Conservation (phyloP, 2,329 filamentous ascomycete genomes). For the Colletotrichum chrysophilum region DNA sequence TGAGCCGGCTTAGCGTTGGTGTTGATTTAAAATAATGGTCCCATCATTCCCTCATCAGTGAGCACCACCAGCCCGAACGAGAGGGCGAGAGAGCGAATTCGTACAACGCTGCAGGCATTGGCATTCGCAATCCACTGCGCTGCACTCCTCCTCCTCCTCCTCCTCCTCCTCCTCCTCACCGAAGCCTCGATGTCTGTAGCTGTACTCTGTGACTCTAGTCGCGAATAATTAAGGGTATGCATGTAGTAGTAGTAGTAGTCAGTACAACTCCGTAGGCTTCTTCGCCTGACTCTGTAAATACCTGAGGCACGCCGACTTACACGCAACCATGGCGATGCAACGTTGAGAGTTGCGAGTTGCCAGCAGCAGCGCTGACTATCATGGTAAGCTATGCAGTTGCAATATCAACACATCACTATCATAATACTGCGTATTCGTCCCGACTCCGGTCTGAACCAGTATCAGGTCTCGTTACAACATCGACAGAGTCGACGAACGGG, state of each 20-base stretch:
- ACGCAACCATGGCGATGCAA: not conserved
- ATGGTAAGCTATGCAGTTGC: not conserved
- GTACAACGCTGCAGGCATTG: not conserved
- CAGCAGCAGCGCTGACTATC: not conserved
- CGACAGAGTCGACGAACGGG: not conserved
- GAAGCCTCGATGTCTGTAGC: not conserved
- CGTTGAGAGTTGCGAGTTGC: constrained; percentile 9
- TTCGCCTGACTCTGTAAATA: not conserved
- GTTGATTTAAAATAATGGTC: constrained; percentile 17
- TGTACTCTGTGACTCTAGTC: not conserved
- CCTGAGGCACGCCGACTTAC: not conserved
- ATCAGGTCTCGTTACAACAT: not conserved
- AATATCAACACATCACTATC: not conserved
- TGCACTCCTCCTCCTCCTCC: not conserved
- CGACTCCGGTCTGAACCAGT: not conserved
- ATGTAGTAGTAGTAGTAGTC: not conserved
- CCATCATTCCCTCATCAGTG: constrained; percentile 18
- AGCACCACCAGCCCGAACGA: not conserved
- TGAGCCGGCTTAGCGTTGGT: constrained; percentile 7
- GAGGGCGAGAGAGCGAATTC: not conserved
- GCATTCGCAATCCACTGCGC: not conserved
- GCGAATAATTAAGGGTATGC: not conserved
- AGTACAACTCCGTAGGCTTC: not conserved
- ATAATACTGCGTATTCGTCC: not conserved
- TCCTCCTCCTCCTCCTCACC: not conserved